Evolutionary conservation across 257 asterid genomes (phyloP).

Genomic region (Fraxinus anomala): DNA sequence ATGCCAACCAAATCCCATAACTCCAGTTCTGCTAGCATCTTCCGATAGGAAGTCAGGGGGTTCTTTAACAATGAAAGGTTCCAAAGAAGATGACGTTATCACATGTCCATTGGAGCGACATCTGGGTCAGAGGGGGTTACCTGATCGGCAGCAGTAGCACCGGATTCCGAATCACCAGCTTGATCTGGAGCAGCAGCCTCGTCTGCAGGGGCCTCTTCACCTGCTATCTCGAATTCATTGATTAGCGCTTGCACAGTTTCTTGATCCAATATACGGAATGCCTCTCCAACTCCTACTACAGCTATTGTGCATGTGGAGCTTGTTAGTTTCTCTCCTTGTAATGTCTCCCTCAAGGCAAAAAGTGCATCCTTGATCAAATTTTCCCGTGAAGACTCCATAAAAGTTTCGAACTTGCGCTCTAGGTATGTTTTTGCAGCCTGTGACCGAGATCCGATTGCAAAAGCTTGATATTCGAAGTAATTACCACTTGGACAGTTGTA

Average conservation of each 20-base stretch:
- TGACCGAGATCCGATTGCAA: slow-evolving; percentile 72
- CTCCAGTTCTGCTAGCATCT: not conserved
- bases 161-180: slow-evolving; percentile 39
- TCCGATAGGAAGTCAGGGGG: not conserved
- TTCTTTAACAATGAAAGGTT: slow-evolving; percentile 1
- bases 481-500: slow-evolving; percentile 75
- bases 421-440: slow-evolving; percentile 77
- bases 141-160: slow-evolving; percentile 33
- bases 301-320: slow-evolving; percentile 61
- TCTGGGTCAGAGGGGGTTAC: slow-evolving; percentile 41
- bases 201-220: slow-evolving; percentile 50
- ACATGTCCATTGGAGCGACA: slow-evolving; percentile 62
- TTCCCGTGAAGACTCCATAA: slow-evolving; percentile 52
- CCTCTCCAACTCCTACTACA: slow-evolving; percentile 59
- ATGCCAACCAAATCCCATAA: not conserved
- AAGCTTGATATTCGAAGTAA: slow-evolving; percentile 75
- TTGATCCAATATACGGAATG: slow-evolving; percentile 56
- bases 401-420: slow-evolving; percentile 57
- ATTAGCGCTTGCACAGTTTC: slow-evolving; percentile 54
- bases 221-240: slow-evolving; percentile 57
- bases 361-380: slow-evolving; percentile 63
- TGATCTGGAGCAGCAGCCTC: slow-evolving; percentile 40
- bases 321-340: slow-evolving; percentile 67
- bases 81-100: slow-evolving; percentile 4
- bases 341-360: slow-evolving; percentile 66